Base-by-base conservation (phyloP, 805 yeast genomes). In the Pichia paraexigua region DNA sequence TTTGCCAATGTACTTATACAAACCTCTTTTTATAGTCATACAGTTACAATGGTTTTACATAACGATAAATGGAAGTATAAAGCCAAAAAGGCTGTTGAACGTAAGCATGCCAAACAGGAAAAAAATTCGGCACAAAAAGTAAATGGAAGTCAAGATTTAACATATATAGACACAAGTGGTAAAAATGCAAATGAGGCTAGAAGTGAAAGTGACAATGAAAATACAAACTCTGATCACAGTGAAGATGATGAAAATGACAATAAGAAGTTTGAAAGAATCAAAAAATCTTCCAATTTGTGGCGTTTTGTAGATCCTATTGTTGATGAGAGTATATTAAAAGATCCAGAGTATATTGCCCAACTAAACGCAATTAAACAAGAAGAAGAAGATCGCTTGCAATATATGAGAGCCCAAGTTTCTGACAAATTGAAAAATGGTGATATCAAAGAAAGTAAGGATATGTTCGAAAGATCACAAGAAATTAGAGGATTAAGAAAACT, bases 51-150 rank as follows among this genome's bases (percentile, higher is more conserved):
- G 82, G 82, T 77, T 12, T 63, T 77, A 15, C 81, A 77, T 54
- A 77, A 77, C 59, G 73, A 69, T 48, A 77, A 77, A 61, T 77
- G 82, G 81, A 77, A 77, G 51, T 63, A 69, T 46, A 72, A 69
- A 52, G 78, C 79, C 17, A 75, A 71, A 48, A 59, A 61, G 39
- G 62, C 67, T 18, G 74, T 74, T 53, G 57, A 69, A 60, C 60
- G 67, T 43, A 77, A 77, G 56, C 80, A 76, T 56, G 25, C 27
- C 5, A 75, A 74, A 1, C 52, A 60, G 8, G 41, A 48, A 37
- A 51, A 53, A 18, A 58, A 55, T 37, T 43, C 46, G 18, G 51
- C 53, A 0, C 41, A 51, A 28, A 32, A 30, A 1, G 4, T 10
- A 15, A 25, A 32, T 10, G 45, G 25, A n/a, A 9, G 17, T 15